Evolutionary conservation across 805 yeast genomes (phyloP).

Genomic region (Myxozyma neotropica): DNA sequence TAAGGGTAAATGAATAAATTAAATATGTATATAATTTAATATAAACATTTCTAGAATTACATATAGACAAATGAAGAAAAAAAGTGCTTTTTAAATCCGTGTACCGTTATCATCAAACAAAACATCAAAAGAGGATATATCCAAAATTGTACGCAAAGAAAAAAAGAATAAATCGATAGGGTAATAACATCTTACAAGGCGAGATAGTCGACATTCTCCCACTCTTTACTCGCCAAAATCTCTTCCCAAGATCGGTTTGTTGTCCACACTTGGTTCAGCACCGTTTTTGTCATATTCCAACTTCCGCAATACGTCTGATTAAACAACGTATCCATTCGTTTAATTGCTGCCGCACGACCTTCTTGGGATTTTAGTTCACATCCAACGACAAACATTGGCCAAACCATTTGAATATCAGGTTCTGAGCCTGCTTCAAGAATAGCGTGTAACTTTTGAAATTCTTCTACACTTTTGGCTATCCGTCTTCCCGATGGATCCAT

Average conservation of each 20-base stretch:
- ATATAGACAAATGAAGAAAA: background rate
- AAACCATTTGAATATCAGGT: conserved; percentile 29
- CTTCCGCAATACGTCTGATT: conserved; percentile 18
- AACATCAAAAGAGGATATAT: background rate
- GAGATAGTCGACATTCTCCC: conserved; percentile 27
- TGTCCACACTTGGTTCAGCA: conserved; percentile 22
- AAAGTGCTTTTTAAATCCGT: conserved; percentile 2
- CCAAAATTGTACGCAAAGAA: background rate
- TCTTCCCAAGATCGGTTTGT: conserved; percentile 26
- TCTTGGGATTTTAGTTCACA: conserved; percentile 24
- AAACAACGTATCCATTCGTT: conserved; percentile 16
- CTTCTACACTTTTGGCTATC: conserved; percentile 20
- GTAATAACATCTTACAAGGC: conserved; percentile 17
- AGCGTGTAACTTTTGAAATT: conserved; percentile 18
- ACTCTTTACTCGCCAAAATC: conserved; percentile 19
- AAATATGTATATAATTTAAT: background rate
- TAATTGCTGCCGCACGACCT: conserved; percentile 3
- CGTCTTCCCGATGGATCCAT: conserved; percentile 31
- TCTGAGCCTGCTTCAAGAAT: conserved; percentile 22
- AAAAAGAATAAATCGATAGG: background rate
- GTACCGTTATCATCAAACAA: background rate
- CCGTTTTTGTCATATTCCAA: conserved; percentile 17
- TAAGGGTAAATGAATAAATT: background rate
- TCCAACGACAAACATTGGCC: conserved; percentile 32
- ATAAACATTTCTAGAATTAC: background rate